Conservation (phyloP, 306 rosid genomes). For the Cucurbita pepo region DNA sequence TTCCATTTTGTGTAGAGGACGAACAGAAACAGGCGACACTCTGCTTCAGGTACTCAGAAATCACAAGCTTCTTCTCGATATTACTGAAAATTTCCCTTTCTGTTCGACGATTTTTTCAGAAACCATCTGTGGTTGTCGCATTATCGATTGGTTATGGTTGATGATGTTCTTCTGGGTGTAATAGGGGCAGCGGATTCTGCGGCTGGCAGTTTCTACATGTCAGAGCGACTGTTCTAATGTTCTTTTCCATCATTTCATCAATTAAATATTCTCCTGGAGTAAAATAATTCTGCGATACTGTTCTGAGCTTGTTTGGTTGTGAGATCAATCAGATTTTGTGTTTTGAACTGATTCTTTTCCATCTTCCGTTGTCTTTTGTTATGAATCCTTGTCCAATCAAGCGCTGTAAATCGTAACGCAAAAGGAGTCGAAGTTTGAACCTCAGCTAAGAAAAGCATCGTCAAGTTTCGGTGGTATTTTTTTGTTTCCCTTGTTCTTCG, state of each 20-base stretch:
- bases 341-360: not conserved
- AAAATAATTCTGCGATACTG: not conserved
- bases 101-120: slow-evolving; percentile 12
- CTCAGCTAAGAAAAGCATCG: not conserved
- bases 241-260: not conserved
- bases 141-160: not conserved
- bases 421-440: not conserved
- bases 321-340: not conserved
- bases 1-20: slow-evolving; percentile 7
- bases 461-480: not conserved
- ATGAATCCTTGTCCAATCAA: not conserved
- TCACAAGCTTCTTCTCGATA: not conserved
- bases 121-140: not conserved
- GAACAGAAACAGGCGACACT: slow-evolving; percentile 13
- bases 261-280: not conserved
- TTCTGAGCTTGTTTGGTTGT: not conserved
- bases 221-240: not conserved
- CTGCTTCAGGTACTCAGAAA: not conserved
- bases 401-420: not conserved
- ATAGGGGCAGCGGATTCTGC: not conserved
- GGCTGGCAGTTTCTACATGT: slow-evolving; percentile 2
- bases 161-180: not conserved
- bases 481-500: not conserved
- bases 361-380: not conserved
- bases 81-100: slow-evolving; percentile 16